Evolutionary conservation across 495 filamentous ascomycete species (phyloP).

Genomic region (Xylaria curta): DNA sequence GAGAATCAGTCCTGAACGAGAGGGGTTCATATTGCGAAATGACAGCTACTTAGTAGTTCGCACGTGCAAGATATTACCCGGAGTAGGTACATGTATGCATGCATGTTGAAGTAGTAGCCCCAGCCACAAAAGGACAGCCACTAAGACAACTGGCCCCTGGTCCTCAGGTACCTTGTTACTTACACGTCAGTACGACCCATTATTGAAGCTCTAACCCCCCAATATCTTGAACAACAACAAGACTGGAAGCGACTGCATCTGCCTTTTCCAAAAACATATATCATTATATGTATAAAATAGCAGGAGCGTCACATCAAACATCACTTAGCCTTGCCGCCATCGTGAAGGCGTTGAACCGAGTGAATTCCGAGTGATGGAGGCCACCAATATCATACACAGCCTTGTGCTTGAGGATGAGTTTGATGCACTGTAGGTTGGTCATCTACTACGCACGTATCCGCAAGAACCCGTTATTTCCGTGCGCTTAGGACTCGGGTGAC

Average conservation of each 20-base stretch:
- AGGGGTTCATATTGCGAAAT: neutral
- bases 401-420: constrained; percentile 54
- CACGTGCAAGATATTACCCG: neutral
- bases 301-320: neutral
- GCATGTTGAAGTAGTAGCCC: neutral
- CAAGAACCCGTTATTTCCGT: neutral
- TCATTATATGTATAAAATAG: neutral
- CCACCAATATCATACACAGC: constrained; percentile 44
- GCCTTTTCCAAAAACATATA: neutral
- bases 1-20: neutral
- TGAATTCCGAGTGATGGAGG: constrained; percentile 33
- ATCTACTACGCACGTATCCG: neutral
- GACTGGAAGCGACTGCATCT: neutral
- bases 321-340: neutral
- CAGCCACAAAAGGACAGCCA: neutral
- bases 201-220: neutral
- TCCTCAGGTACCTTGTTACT: neutral
- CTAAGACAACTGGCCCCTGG: neutral
- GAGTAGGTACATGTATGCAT: neutral
- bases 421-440: constrained; percentile 52
- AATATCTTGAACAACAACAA: neutral
- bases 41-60: neutral
- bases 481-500: neutral
- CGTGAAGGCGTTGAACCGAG: neutral
- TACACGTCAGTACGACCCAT: neutral